Evolutionary conservation across 2,329 filamentous ascomycete species (phyloP), one percentile per base, ranked within the genome.

Genomic region (Aureobasidium subglaciale): DNA sequence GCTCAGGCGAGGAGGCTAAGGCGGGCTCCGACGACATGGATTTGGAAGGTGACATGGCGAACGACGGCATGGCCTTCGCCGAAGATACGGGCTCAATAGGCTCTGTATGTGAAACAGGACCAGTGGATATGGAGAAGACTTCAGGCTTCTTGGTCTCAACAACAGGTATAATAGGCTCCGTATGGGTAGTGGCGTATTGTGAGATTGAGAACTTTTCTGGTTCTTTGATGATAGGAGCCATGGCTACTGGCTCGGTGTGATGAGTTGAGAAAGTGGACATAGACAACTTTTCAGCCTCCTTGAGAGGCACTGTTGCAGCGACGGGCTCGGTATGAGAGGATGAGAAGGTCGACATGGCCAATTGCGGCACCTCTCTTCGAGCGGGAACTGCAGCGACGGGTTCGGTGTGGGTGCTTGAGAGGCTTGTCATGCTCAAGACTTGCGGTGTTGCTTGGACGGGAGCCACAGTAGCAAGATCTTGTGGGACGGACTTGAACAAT

Each of bases 401-500:
- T 20, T 64, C 63, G 4, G 66, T 69, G 38, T 64, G 58, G 37
- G 69, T 64, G 24, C 63, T 61, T 15, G 61, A 60, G 20, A 71
- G 56, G 15, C 62, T 63, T 20, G 68, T 68, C 15, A 66, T 34
- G 27, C 25, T 29, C 50, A 54, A 43, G 11, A 35, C 16, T 18
- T 52, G 35, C 22, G 48, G 52, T 38, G 27, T 42, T 29, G 43
- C 48, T 32, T 57, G 18, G 15, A 32, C 38, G 27, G 41, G 45
- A 15, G 46, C 32, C 2, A 55, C 37, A 5, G 58, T 57, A 15
- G 56, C 55, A 9, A 43, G 43, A 58, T 75, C 70, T 49, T 77
- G 70, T 2, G 73, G 73, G 35, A 68, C 60, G 54, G 81, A 5
- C 63, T 62, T 20, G 75, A 74, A 38, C n/a, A 75, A 64, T 9